phyloP scores from a whole-genome alignment of 2,329 filamentous ascomycete species.

The Aspergillus fijiensis region DNA sequence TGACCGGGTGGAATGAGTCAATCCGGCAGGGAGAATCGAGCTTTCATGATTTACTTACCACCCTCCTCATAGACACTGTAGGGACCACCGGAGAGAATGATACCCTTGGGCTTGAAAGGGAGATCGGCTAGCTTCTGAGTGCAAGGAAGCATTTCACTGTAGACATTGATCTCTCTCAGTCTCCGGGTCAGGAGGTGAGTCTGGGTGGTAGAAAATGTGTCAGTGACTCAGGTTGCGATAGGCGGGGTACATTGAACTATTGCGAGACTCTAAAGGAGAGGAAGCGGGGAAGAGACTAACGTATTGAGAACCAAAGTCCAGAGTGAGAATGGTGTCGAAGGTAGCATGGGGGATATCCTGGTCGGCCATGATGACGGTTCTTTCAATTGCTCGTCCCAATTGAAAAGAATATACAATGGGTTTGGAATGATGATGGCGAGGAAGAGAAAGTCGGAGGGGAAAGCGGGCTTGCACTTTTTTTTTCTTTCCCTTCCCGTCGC shows the following conservation, averaged over 20 bases:
- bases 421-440: background rate
- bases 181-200: conserved; percentile 37
- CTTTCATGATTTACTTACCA: conserved; percentile 4
- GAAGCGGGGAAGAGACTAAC: background rate
- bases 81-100: conserved; percentile 55
- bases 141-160: conserved; percentile 84
- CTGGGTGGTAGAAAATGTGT: background rate
- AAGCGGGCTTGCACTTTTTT: background rate
- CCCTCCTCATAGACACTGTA: conserved; percentile 79
- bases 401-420: background rate
- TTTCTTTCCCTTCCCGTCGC: background rate
- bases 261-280: conserved; percentile 1
- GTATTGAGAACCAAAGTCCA: conserved; percentile 61
- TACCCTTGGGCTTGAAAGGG: conserved; percentile 75
- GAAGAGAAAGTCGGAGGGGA: background rate
- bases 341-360: conserved; percentile 24
- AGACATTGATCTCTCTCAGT: conserved; percentile 76
- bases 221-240: conserved; percentile 6
- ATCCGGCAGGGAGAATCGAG: background rate
- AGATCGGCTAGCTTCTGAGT: conserved; percentile 78
- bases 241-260: conserved; percentile 6
- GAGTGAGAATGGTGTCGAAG: conserved; percentile 67
- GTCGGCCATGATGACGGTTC: conserved; percentile 17
- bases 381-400: background rate
- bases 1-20: background rate